A percentile compares a stretch with the other conserved stretches of the same genome.
phyloP scores from a whole-genome alignment of 139 green algal genomes.

The Astrephomene gubernaculifera region DNA sequence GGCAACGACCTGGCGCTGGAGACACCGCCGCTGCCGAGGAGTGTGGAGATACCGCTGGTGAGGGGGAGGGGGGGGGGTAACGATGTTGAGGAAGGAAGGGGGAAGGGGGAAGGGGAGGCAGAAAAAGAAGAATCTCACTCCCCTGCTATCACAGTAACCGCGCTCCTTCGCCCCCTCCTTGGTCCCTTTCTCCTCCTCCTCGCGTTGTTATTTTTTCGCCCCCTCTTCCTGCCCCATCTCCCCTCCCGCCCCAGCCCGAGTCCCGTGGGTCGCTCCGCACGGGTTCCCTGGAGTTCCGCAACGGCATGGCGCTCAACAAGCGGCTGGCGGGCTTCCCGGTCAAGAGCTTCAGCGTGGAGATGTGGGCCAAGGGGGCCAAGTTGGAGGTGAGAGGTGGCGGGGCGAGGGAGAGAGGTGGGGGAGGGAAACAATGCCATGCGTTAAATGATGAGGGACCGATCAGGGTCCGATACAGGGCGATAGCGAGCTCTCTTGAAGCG shows the following conservation, averaged over 20 bases:
- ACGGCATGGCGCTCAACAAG: constrained; percentile 86
- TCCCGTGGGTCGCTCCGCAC: constrained; percentile 40
- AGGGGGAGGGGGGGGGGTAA: too few relatives aligned
- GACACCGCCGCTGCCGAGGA: constrained; percentile 53
- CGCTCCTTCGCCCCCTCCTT: too few relatives aligned
- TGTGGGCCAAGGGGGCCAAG: constrained; percentile 74
- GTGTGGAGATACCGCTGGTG: constrained; percentile 41
- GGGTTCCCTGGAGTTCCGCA: constrained; percentile 73
- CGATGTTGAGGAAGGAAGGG: too few relatives aligned
- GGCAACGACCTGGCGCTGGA: constrained; percentile 83
- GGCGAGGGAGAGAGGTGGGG: not conserved
- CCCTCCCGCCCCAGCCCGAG: constrained; percentile 6
- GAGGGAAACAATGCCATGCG: too few relatives aligned
- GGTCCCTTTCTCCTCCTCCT: too few relatives aligned
- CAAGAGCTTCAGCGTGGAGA: constrained; percentile 77
- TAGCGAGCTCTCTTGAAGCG: too few relatives aligned
- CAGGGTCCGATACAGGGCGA: too few relatives aligned
- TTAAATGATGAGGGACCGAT: too few relatives aligned
- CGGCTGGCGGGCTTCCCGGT: constrained; percentile 67
- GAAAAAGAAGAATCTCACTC: too few relatives aligned
- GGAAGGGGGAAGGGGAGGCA: too few relatives aligned
- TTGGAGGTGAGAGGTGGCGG: constrained; percentile 22
- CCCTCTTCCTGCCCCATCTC: not conserved
- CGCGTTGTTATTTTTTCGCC: too few relatives aligned
- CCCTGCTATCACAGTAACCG: too few relatives aligned